phyloP scores from a whole-genome alignment of 176 grass and related monocot species.

The Pontederia paniculata region DNA sequence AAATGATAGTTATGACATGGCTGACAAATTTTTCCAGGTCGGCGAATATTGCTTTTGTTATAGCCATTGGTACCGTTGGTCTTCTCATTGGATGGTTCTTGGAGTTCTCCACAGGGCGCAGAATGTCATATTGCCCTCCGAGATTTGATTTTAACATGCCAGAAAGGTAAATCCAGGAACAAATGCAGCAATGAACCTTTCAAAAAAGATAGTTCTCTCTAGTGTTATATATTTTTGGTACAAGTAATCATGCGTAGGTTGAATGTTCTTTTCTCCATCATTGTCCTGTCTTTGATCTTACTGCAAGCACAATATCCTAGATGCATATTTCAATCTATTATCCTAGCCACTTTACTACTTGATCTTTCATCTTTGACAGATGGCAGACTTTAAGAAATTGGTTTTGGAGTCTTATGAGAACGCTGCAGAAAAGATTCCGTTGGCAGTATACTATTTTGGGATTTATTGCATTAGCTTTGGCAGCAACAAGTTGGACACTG shows the following conservation, averaged over 20 bases:
- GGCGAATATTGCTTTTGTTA: conserved; percentile 72
- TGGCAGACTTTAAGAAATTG: conserved; percentile 45
- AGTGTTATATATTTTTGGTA: background rate
- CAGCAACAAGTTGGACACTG: conserved; percentile 74
- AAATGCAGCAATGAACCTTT: conserved; percentile 8
- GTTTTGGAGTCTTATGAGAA: conserved; percentile 47
- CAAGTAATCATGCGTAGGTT: background rate
- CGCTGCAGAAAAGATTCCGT: conserved; percentile 58
- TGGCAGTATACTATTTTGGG: conserved; percentile 74
- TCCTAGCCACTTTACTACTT: background rate
- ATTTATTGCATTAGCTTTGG: conserved; percentile 59
- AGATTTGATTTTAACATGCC: conserved; percentile 46
- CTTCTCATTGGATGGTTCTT: conserved; percentile 73
- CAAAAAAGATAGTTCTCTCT: background rate
- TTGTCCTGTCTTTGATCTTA: background rate
- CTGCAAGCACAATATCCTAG: too few species aligned
- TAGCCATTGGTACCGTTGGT: conserved; percentile 80
- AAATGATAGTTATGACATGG: background rate
- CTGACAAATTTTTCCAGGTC: conserved; percentile 24
- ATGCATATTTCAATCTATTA: too few species aligned
- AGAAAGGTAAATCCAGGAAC: conserved; percentile 30
- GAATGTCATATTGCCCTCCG: conserved; percentile 39
- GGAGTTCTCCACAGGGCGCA: conserved; percentile 59
- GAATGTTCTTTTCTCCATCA: background rate
- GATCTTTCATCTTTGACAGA: conserved; percentile 23